A percentile compares a stretch with the other conserved stretches of the same genome.
Evolutionary conservation across 495 filamentous ascomycete genomes (phyloP).

Genomic region (Tuber aestivum): DNA sequence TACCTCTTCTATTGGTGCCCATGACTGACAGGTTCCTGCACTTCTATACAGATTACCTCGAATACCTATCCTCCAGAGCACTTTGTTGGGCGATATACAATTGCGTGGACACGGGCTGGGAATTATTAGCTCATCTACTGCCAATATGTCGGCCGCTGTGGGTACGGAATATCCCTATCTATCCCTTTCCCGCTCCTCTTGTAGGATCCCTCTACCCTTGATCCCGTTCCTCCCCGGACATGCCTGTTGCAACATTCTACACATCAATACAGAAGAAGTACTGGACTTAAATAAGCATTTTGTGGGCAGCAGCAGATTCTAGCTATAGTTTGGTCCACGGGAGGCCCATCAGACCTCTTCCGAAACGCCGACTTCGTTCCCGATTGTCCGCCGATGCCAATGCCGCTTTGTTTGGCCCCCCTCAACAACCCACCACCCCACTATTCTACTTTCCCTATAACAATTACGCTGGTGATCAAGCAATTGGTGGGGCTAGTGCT

Average conservation of each 20-base stretch:
- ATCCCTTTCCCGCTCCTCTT: constrained; percentile 23
- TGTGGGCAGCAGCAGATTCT: constrained; percentile 39
- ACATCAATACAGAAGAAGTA: constrained; percentile 33
- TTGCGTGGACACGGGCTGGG: neutral
- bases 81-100: neutral
- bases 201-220: constrained; percentile 27
- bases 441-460: constrained; percentile 70
- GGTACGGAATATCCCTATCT: constrained; percentile 40
- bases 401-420: constrained; percentile 71
- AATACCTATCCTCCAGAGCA: neutral
- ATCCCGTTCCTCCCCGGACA: constrained; percentile 31
- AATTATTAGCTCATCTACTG: neutral
- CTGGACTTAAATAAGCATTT: constrained; percentile 39
- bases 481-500: constrained; percentile 21
- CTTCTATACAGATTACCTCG: neutral
- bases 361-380: constrained; percentile 77
- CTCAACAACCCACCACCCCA: constrained; percentile 59
- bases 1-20: neutral
- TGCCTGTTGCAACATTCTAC: constrained; percentile 30
- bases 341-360: constrained; percentile 84
- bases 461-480: constrained; percentile 42
- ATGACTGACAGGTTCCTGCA: neutral
- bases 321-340: constrained; percentile 37
- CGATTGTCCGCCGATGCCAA: constrained; percentile 79
- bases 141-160: constrained; percentile 43